A percentile compares a stretch with the other conserved stretches of the same genome.
These are phyloP conservation scores for Starmerella etchellsii DNA, from an alignment of 805 yeast species.

Conservation along the genomic window DNA sequence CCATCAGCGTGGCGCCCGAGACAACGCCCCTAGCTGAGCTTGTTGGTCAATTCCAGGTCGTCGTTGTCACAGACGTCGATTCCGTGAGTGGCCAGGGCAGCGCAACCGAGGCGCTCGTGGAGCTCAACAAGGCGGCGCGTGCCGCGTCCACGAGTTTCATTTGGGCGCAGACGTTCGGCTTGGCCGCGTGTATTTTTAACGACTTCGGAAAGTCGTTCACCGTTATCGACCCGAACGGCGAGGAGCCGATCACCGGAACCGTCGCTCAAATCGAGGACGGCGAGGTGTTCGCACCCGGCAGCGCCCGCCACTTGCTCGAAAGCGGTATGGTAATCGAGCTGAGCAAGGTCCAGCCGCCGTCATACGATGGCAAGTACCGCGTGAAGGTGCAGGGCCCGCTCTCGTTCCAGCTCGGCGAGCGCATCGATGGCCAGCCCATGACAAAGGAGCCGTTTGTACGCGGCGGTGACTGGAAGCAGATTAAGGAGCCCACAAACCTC, in stretches of 20 bases:
- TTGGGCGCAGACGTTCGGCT: constrained; percentile 69
- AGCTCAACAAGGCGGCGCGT: constrained; percentile 66
- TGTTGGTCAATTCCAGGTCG: constrained; percentile 54
- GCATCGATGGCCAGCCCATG: constrained; percentile 40
- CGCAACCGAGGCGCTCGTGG: constrained; percentile 53
- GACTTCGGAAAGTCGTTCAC: constrained; percentile 79
- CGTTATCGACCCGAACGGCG: constrained; percentile 78
- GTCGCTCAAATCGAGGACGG: constrained; percentile 89
- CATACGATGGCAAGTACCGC: constrained; percentile 61
- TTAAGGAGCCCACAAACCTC: constrained; percentile 61
- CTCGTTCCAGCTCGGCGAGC: constrained; percentile 59
- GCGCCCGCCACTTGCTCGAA: constrained; percentile 82
- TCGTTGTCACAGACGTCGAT: constrained; percentile 68
- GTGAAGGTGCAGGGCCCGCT: constrained; percentile 88
- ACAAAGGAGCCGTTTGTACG: constrained; percentile 37
- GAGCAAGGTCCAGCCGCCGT: constrained; percentile 67
- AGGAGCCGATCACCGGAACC: constrained; percentile 77
- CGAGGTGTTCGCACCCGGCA: constrained; percentile 86
- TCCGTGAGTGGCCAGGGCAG: constrained; percentile 23
- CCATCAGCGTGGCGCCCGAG: constrained; percentile 50
- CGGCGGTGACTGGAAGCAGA: constrained; percentile 89
- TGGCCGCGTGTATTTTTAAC: constrained; percentile 78
- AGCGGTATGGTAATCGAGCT: constrained; percentile 86
- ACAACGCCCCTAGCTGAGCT: constrained; percentile 38
- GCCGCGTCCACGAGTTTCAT: constrained; percentile 62